A percentile compares a stretch with the other conserved stretches of the same genome.
Evolutionary conservation across 495 filamentous ascomycete genomes (phyloP).

Genomic region (Penicillium diatomitis): DNA sequence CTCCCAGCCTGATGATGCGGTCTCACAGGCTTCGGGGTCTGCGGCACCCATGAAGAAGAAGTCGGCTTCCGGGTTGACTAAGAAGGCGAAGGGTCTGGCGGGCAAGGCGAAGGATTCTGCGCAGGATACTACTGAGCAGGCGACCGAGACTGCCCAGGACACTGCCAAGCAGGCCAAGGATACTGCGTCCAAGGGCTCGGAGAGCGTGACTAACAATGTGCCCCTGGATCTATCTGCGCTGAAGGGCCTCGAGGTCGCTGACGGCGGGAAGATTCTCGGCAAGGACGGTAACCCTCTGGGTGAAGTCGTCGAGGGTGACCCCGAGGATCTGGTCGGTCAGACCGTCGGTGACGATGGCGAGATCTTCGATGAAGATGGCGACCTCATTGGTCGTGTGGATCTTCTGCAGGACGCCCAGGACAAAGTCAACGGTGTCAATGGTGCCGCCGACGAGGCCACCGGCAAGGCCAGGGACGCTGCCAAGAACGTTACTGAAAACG

Average conservation of each 20-base stretch:
- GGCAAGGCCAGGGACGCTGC: constrained; percentile 8
- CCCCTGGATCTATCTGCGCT: constrained; percentile 55
- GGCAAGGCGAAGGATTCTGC: too few relatives aligned
- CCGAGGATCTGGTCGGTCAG: constrained; percentile 35
- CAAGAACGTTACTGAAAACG: constrained; percentile 15
- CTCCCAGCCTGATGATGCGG: constrained; percentile 18
- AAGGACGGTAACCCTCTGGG: constrained; percentile 31
- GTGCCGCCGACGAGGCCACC: constrained; percentile 6
- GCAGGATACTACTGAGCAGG: too few relatives aligned
- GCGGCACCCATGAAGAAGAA: constrained; percentile 14
- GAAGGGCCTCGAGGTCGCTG: constrained; percentile 53
- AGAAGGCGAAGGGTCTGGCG: constrained; percentile 10
- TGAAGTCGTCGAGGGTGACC: constrained; percentile 32
- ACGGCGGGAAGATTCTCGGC: constrained; percentile 34
- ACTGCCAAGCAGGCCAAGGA: constrained; percentile 16
- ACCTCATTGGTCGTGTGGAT: constrained; percentile 38
- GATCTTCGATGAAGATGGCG: constrained; percentile 42
- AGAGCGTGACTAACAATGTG: constrained; percentile 22
- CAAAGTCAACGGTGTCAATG: constrained; percentile 11
- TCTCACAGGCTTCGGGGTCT: constrained; percentile 24
- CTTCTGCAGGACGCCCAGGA: constrained; percentile 26
- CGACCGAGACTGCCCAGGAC: too few relatives aligned
- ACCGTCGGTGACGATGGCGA: constrained; percentile 47
- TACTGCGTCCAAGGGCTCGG: constrained; percentile 9
- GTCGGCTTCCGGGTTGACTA: constrained; percentile 5